Conservation (phyloP, 2,329 filamentous ascomycete species). For the Mollisia scopiformis region DNA sequence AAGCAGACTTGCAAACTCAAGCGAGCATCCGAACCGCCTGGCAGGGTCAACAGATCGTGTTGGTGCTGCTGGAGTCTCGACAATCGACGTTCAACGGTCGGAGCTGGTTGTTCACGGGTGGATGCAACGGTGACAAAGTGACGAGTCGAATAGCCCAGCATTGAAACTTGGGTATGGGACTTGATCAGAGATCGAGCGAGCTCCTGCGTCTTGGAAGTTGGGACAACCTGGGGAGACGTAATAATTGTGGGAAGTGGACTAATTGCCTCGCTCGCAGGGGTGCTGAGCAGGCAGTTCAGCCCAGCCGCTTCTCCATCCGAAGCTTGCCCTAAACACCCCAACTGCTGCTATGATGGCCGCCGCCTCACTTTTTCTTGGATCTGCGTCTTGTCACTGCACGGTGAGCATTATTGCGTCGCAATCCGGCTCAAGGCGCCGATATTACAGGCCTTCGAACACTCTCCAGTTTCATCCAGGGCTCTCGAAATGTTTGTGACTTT, state of each 20-base stretch:
- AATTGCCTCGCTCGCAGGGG: background rate
- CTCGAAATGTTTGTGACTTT: background rate
- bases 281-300: background rate
- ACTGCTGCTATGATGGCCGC: background rate
- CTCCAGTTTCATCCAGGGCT: background rate
- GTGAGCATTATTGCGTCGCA: background rate
- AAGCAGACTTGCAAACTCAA: background rate
- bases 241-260: background rate
- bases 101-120: background rate
- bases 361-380: slow-evolving; percentile 2
- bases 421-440: background rate
- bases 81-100: background rate
- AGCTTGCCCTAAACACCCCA: background rate
- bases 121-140: too few relatives aligned
- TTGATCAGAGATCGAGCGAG: background rate
- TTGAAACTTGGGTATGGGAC: background rate
- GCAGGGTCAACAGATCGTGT: background rate
- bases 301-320: background rate
- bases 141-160: background rate
- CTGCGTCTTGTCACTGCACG: background rate
- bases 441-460: background rate
- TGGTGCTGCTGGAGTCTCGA: background rate
- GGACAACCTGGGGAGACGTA: background rate
- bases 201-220: too few relatives aligned
- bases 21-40: background rate